Percentiles rank a stretch among this genome's conserved stretches.
Evolutionary conservation across 2,329 filamentous ascomycete genomes (phyloP).

Genomic region (Talaromyces sp.): DNA sequence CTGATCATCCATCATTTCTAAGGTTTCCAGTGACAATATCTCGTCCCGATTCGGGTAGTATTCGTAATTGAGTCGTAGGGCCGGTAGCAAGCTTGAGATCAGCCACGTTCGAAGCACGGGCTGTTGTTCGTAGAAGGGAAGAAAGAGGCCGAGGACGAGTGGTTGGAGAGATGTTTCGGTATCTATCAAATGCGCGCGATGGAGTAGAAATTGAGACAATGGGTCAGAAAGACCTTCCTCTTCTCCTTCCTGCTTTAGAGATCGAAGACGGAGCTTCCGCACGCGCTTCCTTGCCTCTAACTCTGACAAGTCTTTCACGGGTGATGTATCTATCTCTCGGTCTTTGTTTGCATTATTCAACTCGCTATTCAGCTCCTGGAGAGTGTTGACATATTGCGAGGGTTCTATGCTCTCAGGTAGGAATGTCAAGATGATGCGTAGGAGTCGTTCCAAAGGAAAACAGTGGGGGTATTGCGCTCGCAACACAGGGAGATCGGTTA

Average conservation of each 20-base stretch:
- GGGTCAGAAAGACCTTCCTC: constrained; percentile 49
- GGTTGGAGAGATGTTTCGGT: constrained; percentile 60
- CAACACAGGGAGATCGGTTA: constrained; percentile 55
- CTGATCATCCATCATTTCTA: constrained; percentile 56
- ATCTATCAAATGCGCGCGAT: constrained; percentile 63
- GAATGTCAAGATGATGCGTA: constrained; percentile 64
- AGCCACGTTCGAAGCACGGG: constrained; percentile 61
- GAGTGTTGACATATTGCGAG: constrained; percentile 50
- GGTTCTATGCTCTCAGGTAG: constrained; percentile 62
- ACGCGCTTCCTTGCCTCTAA: constrained; percentile 56
- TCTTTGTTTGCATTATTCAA: constrained; percentile 22
- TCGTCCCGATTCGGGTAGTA: constrained; percentile 59
- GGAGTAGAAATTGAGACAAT: constrained; percentile 61
- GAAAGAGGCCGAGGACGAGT: constrained; percentile 58
- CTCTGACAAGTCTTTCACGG: constrained; percentile 53
- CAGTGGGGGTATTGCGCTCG: constrained; percentile 51
- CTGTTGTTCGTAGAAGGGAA: constrained; percentile 59
- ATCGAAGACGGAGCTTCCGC: constrained; percentile 54
- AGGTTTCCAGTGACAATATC: constrained; percentile 51
- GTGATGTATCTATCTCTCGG: constrained; percentile 48
- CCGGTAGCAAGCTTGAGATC: constrained; percentile 61
- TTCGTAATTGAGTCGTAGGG: constrained; percentile 63
- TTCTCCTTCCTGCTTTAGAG: constrained; percentile 51
- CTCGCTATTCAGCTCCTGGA: constrained; percentile 51
- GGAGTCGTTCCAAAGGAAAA: constrained; percentile 55